Evolutionary conservation across 805 yeast genomes (phyloP).

Genomic region (Kuraishia cidri): DNA sequence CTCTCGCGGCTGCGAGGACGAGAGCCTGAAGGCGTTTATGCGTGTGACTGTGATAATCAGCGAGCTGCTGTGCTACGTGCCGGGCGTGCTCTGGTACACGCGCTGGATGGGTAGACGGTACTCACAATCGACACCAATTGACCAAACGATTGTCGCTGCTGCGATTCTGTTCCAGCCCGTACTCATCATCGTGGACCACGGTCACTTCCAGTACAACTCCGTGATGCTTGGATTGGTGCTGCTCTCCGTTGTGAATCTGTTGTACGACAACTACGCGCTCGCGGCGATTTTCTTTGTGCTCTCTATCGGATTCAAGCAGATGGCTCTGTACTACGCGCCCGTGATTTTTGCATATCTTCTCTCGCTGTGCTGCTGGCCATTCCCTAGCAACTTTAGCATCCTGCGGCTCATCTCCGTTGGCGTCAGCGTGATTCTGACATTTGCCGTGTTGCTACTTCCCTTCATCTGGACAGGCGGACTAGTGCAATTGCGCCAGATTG

Average conservation of each 20-base stretch:
- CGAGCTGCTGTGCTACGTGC: slow-evolving; percentile 67
- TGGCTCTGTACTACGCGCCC: slow-evolving; percentile 92
- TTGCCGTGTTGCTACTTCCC: slow-evolving; percentile 48
- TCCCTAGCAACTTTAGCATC: slow-evolving; percentile 31
- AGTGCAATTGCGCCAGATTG: slow-evolving; percentile 44
- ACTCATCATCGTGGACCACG: slow-evolving; percentile 82
- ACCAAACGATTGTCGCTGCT: slow-evolving; percentile 68
- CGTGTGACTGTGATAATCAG: slow-evolving; percentile 69
- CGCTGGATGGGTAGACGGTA: slow-evolving; percentile 60
- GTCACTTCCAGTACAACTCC: slow-evolving; percentile 92
- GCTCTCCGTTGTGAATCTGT: slow-evolving; percentile 54
- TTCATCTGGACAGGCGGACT: slow-evolving; percentile 39
- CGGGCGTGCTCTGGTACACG: slow-evolving; percentile 68
- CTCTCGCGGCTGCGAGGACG: slow-evolving; percentile 71
- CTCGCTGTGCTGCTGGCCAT: slow-evolving; percentile 32
- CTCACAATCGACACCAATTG: slow-evolving; percentile 44
- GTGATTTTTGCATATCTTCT: slow-evolving; percentile 75
- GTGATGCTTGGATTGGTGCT: slow-evolving; percentile 89
- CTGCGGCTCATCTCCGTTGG: slow-evolving; percentile 55
- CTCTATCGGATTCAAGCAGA: slow-evolving; percentile 83
- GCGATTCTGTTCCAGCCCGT: slow-evolving; percentile 82
- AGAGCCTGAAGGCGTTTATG: slow-evolving; percentile 74
- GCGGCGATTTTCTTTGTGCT: slow-evolving; percentile 74
- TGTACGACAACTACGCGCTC: slow-evolving; percentile 51
- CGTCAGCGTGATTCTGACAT: slow-evolving; percentile 48